These are phyloP conservation scores for Vachellia collinsii DNA, from an alignment of 306 rosid genomes.

Conservation along the genomic window DNA sequence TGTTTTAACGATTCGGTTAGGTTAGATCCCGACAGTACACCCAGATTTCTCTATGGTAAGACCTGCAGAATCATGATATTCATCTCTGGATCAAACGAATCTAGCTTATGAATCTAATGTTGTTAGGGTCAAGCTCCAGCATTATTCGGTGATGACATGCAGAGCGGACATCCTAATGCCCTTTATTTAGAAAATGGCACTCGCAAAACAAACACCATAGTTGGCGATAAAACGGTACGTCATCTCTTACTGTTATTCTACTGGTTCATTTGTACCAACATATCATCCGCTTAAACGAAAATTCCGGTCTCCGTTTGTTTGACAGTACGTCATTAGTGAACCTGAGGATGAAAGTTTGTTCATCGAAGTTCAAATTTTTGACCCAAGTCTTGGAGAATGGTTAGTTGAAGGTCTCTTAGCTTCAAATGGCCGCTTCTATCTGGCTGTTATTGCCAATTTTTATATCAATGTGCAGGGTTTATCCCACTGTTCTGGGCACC, in stretches of 20 bases:
- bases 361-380: slow-evolving; percentile 74
- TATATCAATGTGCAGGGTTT: slow-evolving; percentile 57
- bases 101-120: slow-evolving; percentile 37
- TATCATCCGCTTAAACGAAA: slow-evolving; percentile 34
- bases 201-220: slow-evolving; percentile 41
- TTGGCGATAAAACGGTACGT: slow-evolving; percentile 72
- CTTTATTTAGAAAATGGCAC: slow-evolving; percentile 58
- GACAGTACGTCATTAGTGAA: slow-evolving; percentile 91
- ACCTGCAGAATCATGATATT: slow-evolving; percentile 30
- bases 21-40: slow-evolving; percentile 50
- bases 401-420: slow-evolving; percentile 52
- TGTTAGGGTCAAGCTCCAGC: slow-evolving; percentile 87
- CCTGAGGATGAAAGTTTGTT: slow-evolving; percentile 68
- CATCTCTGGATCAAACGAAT: slow-evolving; percentile 37
- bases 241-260: slow-evolving; percentile 28
- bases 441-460: slow-evolving; percentile 36
- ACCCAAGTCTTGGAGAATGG: slow-evolving; percentile 67
- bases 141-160: slow-evolving; percentile 62
- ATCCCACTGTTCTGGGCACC: slow-evolving; percentile 74
- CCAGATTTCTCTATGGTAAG: slow-evolving; percentile 75
- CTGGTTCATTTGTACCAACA: slow-evolving; percentile 20
- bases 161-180: slow-evolving; percentile 54
- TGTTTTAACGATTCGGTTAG: slow-evolving; percentile 54
- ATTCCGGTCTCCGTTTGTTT: slow-evolving; percentile 51
- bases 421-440: slow-evolving; percentile 18